Evolutionary conservation across 2,329 filamentous ascomycete species (phyloP).

Genomic region (Dothideomycetes sp.): DNA sequence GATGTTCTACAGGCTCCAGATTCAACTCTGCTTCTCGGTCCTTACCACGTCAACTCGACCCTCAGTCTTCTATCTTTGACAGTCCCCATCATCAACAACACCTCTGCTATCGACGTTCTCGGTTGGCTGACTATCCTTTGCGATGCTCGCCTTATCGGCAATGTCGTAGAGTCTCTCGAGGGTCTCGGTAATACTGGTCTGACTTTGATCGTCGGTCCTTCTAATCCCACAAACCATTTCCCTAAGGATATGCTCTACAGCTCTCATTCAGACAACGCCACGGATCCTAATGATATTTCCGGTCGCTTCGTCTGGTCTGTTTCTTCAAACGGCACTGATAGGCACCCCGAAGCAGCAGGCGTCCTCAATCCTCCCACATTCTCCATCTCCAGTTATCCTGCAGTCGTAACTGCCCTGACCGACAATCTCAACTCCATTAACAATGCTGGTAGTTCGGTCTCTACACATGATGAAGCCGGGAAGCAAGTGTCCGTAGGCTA

Average conservation of each 20-base stretch:
- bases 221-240: conserved; percentile 52
- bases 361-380: conserved; percentile 46
- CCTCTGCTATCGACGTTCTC: conserved; percentile 53
- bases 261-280: background rate
- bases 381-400: conserved; percentile 51
- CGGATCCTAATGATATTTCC: background rate
- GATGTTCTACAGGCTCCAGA: conserved; percentile 29
- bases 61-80: conserved; percentile 75
- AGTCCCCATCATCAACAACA: conserved; percentile 64
- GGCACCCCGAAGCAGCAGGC: conserved; percentile 22
- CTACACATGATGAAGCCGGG: conserved; percentile 64
- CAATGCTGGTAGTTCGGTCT: conserved; percentile 60
- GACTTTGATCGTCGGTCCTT: conserved; percentile 62
- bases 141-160: conserved; percentile 54
- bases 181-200: conserved; percentile 62
- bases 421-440: conserved; percentile 43
- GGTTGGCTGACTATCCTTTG: conserved; percentile 80
- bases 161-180: conserved; percentile 54
- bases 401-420: conserved; percentile 52
- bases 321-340: conserved; percentile 18
- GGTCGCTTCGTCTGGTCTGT: conserved; percentile 25
- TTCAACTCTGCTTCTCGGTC: conserved; percentile 66
- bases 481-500: conserved; percentile 68
- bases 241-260: conserved; percentile 26
- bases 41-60: conserved; percentile 60